phyloP scores from a whole-genome alignment of 2,329 filamentous ascomycete species.

The Stachybotrys chartarum region DNA sequence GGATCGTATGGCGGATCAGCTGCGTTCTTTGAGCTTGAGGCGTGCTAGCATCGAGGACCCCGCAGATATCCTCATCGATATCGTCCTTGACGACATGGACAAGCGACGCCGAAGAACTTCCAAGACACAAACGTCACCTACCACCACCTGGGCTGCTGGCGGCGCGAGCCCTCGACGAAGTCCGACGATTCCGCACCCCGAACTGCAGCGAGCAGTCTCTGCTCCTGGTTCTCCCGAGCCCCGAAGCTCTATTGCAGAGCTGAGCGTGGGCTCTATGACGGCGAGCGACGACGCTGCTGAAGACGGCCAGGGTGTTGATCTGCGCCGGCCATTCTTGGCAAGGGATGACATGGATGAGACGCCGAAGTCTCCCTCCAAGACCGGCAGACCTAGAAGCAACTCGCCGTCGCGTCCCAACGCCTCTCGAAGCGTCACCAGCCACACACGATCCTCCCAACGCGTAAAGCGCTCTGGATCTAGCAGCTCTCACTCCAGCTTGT shows the following conservation, averaged over 20 bases:
- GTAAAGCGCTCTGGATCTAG: slow-evolving; percentile 83
- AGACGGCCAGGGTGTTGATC: slow-evolving; percentile 24
- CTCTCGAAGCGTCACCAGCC: slow-evolving; percentile 63
- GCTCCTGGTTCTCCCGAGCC: slow-evolving; percentile 57
- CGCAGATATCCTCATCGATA: slow-evolving; percentile 81
- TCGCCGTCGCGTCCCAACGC: slow-evolving; percentile 73
- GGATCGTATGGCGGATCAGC: slow-evolving; percentile 87
- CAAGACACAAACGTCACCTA: slow-evolving; percentile 76
- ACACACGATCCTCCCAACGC: slow-evolving; percentile 63
- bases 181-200: slow-evolving; percentile 56
- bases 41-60: slow-evolving; percentile 84
- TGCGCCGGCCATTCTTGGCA: slow-evolving; percentile 32
- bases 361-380: slow-evolving; percentile 33
- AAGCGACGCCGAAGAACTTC: slow-evolving; percentile 81
- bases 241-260: slow-evolving; percentile 37
- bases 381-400: slow-evolving; percentile 60
- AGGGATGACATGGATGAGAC: slow-evolving; percentile 40
- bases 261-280: slow-evolving; percentile 53
- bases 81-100: slow-evolving; percentile 95
- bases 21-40: slow-evolving; percentile 83
- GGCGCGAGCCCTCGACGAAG: slow-evolving; percentile 52
- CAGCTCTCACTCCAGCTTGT: slow-evolving; percentile 79
- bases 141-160: slow-evolving; percentile 55
- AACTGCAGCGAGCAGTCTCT: slow-evolving; percentile 60
- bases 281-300: slow-evolving; percentile 43